Evolutionary conservation across 2,329 filamentous ascomycete genomes (phyloP).

Genomic region (Xylaria sp.): DNA sequence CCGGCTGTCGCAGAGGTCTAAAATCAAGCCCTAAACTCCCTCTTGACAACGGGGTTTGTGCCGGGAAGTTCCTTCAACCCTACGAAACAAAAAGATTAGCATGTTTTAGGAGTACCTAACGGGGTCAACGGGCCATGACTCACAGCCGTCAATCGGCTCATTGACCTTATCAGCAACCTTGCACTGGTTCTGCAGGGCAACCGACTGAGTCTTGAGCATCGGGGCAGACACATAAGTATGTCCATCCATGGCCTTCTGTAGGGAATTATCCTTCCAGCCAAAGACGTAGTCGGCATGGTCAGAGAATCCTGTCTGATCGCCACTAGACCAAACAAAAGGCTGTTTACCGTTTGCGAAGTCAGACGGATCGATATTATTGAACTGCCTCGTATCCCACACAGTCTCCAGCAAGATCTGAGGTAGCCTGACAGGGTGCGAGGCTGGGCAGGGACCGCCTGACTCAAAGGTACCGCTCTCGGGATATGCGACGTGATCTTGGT

Average conservation of each 20-base stretch:
- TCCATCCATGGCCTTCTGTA: constrained; percentile 48
- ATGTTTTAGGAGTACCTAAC: not conserved
- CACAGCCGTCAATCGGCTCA: constrained; percentile 39
- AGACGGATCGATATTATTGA: constrained; percentile 33
- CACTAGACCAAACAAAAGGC: constrained; percentile 49
- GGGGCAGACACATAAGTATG: constrained; percentile 42
- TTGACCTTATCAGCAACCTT: constrained; percentile 37
- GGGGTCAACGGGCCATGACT: constrained; percentile 7
- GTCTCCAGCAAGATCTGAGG: constrained; percentile 52
- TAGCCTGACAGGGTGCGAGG: constrained; percentile 47
- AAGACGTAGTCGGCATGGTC: constrained; percentile 52
- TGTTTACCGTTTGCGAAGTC: constrained; percentile 35
- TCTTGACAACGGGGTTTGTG: constrained; percentile 20
- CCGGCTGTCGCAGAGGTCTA: no score
- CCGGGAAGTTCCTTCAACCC: constrained; percentile 35
- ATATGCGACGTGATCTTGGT: constrained; percentile 50
- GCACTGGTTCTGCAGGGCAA: constrained; percentile 37
- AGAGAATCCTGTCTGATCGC: constrained; percentile 45
- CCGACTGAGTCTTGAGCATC: constrained; percentile 36
- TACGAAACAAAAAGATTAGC: constrained; percentile 20
- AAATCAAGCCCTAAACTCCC: constrained; percentile 21
- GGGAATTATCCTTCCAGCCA: constrained; percentile 49
- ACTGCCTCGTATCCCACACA: constrained; percentile 36
- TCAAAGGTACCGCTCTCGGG: constrained; percentile 48
- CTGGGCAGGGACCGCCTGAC: constrained; percentile 51